Evolutionary conservation across 1,284 basidiomycete genomes (phyloP).

Genomic region (Flammula alnicola): DNA sequence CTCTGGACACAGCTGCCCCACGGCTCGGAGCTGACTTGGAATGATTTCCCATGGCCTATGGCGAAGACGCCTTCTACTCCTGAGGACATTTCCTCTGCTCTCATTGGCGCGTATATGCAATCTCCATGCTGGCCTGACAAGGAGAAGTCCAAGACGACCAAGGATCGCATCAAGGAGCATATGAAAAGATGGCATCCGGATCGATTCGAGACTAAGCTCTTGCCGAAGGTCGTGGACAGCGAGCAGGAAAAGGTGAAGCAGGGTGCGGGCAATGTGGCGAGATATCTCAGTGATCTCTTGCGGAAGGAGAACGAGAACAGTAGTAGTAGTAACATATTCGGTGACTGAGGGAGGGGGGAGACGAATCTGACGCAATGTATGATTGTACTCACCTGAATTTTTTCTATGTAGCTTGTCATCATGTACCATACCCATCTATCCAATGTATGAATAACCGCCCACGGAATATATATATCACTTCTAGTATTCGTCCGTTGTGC

Average conservation of each 20-base stretch:
- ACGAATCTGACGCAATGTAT: conserved; percentile 11
- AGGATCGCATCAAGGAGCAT: conserved; percentile 65
- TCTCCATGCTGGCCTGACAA: conserved; percentile 56
- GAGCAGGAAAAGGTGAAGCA: conserved; percentile 52
- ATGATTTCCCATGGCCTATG: conserved; percentile 70
- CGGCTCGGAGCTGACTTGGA: conserved; percentile 45
- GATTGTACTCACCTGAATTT: conserved; percentile 19
- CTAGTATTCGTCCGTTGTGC: neutral
- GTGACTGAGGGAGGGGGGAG: conserved; percentile 16
- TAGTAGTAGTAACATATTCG: conserved; percentile 23
- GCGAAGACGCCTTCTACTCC: conserved; percentile 51
- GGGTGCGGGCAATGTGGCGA: conserved; percentile 47
- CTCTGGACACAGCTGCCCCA: conserved; percentile 53
- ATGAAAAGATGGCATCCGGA: conserved; percentile 62
- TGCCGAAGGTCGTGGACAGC: conserved; percentile 54
- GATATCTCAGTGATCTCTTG: conserved; percentile 34
- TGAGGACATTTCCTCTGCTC: conserved; percentile 58
- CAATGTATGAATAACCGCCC: conserved; percentile 23
- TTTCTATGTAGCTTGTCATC: conserved; percentile 22
- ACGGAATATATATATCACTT: conserved; percentile 19
- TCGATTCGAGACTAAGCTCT: conserved; percentile 51
- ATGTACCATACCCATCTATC: conserved; percentile 26
- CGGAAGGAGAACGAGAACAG: conserved; percentile 32
- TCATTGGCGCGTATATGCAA: conserved; percentile 60
- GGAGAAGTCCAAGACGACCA: conserved; percentile 45